Percentiles rank a stretch among this genome's conserved stretches.
phyloP scores from a whole-genome alignment of 2,329 filamentous ascomycete species.

The Pseudogymnoascus verrucosus region DNA sequence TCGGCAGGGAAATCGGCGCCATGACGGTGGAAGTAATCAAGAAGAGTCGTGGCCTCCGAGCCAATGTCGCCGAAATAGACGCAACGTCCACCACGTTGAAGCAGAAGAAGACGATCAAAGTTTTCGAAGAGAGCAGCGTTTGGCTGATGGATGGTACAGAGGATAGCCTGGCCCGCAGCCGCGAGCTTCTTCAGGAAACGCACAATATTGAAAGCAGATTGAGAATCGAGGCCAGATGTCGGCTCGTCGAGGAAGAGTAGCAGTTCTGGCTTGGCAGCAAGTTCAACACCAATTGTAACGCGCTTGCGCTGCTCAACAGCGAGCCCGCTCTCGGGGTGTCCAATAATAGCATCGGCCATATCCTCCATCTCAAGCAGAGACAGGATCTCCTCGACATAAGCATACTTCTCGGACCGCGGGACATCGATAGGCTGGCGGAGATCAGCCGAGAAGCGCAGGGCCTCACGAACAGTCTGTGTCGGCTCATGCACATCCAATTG shows the following conservation, averaged over 20 bases:
- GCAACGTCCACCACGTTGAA: slow-evolving; percentile 56
- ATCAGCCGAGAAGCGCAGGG: slow-evolving; percentile 78
- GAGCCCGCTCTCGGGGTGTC: slow-evolving; percentile 51
- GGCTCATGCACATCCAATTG: slow-evolving; percentile 85
- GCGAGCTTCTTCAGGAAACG: slow-evolving; percentile 55
- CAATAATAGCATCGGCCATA: slow-evolving; percentile 58
- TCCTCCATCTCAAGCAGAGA: slow-evolving; percentile 57
- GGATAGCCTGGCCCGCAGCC: slow-evolving; percentile 43
- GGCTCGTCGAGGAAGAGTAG: slow-evolving; percentile 57
- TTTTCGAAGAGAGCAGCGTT: slow-evolving; percentile 44
- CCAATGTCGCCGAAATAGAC: slow-evolving; percentile 65
- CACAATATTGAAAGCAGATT: slow-evolving; percentile 57
- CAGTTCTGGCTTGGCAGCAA: slow-evolving; percentile 48
- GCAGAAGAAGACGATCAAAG: slow-evolving; percentile 55
- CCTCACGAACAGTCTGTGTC: slow-evolving; percentile 80
- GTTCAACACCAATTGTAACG: slow-evolving; percentile 52
- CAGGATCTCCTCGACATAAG: slow-evolving; percentile 73
- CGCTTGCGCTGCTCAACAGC: slow-evolving; percentile 56
- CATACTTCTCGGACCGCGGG: slow-evolving; percentile 67
- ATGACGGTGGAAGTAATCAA: slow-evolving; percentile 55
- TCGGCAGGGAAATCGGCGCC: slow-evolving; percentile 44
- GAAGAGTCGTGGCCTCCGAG: slow-evolving; percentile 46
- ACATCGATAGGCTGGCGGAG: slow-evolving; percentile 73
- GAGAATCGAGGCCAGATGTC: slow-evolving; percentile 53
- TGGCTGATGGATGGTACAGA: slow-evolving; percentile 50